Evolutionary conservation across 2,329 filamentous ascomycete genomes (phyloP), one percentile per base, ranked within the genome.

Genomic region (Exutisphaerella laricina): DNA sequence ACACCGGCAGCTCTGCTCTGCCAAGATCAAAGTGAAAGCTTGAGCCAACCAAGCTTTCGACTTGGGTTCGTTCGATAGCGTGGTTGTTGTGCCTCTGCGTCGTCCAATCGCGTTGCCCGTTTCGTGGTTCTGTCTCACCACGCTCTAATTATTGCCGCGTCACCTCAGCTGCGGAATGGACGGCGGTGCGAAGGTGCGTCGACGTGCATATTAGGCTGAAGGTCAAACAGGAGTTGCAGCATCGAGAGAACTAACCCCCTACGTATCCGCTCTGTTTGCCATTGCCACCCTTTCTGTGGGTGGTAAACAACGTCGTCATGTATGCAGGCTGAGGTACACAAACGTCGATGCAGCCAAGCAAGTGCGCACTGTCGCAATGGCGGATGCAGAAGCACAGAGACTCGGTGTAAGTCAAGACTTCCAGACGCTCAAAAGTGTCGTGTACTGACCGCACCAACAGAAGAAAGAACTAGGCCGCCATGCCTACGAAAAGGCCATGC

Each of bases 401-500:
- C 41, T 48, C 4, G 48, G 45, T 9, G 45, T 48, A 16, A 21
- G 32, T 20, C 28, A 6, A 13, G 28, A n/a, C n/a, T n/a, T n/a
- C n/a, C 28, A 31, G 10, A 31, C 4, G n/a, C 4, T 14, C 10
- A n/a, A 31, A 6, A 7, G 13, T 4, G 7, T 31, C 25, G 25
- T 13, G 12, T 28, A 13, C 23, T 41, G 28, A 49, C 25, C n/a
- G 14, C 25, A n/a, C n/a, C 21, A 10, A 21, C 43, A 70, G 67
- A 66, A 61, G 57, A 53, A 52, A 12, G 67, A 70, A 44, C 63
- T 71, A 4, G 69, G 69, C 12, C 68, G 65, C 10, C 56, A 71
- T 54, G 69, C 69, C 0, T 69, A 58, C 54, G 69, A 72, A 43
- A 57, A 68, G 7, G 61, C 57, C 20, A 71, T 71, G 69, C 69